Evolutionary conservation across 2,329 filamentous ascomycete species (phyloP), one percentile per base, ranked within the genome.

Genomic region (Aspergillus pseudotamarii): DNA sequence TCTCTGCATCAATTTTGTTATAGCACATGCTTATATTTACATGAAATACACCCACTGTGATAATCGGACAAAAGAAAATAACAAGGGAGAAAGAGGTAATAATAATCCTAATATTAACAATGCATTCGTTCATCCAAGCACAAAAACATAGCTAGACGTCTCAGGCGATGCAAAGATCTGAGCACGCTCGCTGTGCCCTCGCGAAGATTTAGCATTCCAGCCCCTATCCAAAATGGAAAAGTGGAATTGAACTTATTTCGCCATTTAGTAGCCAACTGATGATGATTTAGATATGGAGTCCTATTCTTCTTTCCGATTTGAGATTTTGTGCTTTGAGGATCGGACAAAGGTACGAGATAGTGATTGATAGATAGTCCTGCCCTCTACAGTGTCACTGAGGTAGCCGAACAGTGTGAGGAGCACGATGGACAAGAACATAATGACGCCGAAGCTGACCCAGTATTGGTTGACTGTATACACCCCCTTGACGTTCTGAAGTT

Each of bases 361-460:
- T 10, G 82, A 81, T 57, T 73, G 76, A 65, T 83, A 84, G 48
- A 85, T 80, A 36, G 84, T 82, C 70, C 80, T 84, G 1, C 83
- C 83, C 71, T 88, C 84, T 64, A 88, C 77, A 0, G 84, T 87
- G 19, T 85, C 85, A 64, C 84, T 87, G n/a, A 84, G 75, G 34
- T 81, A 76, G 2, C 86, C 86, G 71, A 88, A 89, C 11, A 83
- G 56, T 23, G 88, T 83, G 51, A 93, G 75, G 43, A 84, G 76
- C 10, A 87, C 63, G 58, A 90, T 82, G 0, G 87, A 89, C 28
- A 89, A 65, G 16, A 82, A 81, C 57, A 90, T 82, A 19, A 91
- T 84, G 36, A 89, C 84, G 0, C 81, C 85, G 78, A 93, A 93
- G 32, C 83, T 79, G 57, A 85, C 80, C 90, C 90, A 93, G 73